These are phyloP conservation scores for Penicillium sp. DNA, from an alignment of 2,329 filamentous ascomycete genomes.

Conservation along the genomic window DNA sequence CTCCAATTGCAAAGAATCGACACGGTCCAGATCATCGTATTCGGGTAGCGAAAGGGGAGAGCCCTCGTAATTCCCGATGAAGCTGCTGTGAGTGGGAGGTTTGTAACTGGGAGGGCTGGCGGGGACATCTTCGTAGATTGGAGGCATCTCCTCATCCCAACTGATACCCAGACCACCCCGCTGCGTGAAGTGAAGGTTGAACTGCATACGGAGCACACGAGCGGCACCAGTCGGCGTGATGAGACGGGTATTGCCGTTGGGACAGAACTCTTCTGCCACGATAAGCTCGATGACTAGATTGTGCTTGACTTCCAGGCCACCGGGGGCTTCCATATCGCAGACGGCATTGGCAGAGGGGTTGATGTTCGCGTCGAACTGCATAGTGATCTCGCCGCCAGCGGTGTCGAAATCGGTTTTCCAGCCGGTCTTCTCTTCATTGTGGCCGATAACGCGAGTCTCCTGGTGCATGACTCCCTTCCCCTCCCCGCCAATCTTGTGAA, in stretches of 20 bases:
- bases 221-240: constrained; percentile 85
- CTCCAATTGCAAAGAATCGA: constrained; percentile 38
- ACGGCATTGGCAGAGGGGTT: constrained; percentile 61
- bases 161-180: constrained; percentile 81
- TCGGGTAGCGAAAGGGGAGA: constrained; percentile 39
- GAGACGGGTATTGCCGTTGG: constrained; percentile 65
- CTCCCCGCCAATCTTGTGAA: constrained; percentile 59
- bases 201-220: constrained; percentile 87
- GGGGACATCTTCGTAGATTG: constrained; percentile 90
- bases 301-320: constrained; percentile 76
- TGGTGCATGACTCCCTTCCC: constrained; percentile 70
- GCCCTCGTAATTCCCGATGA: constrained; percentile 48
- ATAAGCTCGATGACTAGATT: constrained; percentile 88
- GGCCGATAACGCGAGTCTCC: constrained; percentile 72
- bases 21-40: constrained; percentile 46
- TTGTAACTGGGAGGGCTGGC: constrained; percentile 72
- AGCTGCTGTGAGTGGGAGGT: constrained; percentile 37
- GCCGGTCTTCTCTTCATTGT: constrained; percentile 75
- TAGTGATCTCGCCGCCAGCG: constrained; percentile 70
- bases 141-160: constrained; percentile 95
- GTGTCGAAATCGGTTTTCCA: constrained; percentile 80
- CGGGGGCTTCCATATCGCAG: constrained; percentile 71
- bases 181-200: constrained; percentile 76
- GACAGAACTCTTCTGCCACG: constrained; percentile 81
- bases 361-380: constrained; percentile 69